Base-by-base conservation (phyloP, 768 basidiomycete species). In the Trametes punicea region DNA sequence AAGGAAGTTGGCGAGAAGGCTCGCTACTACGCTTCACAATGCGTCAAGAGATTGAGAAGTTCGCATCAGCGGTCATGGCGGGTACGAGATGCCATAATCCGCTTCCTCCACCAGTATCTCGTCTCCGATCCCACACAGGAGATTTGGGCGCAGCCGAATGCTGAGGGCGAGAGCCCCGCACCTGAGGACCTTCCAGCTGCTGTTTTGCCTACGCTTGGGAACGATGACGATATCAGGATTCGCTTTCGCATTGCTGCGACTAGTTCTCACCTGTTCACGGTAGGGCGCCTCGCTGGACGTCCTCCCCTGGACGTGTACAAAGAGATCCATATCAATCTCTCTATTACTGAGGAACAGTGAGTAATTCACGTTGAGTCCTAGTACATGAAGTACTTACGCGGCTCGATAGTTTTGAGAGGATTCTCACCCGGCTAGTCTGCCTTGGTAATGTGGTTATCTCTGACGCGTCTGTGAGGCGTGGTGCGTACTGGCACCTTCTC, bases 401-500 rank as follows among this genome's bases (percentile, higher is more conserved):
- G 6, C 23, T n/a, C n/a, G n/a, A 25, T 23, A 55, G 56, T 31
- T 36, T 53, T 21, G 47, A 59, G 9, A 6, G 56, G 33, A 89
- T 90, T 75, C 73, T 89, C 49, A 92, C 87, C 10, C 82, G 86
- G 38, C 76, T 85, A 26, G 74, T 93, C 26, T 82, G 78, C 18
- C 74, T 89, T 13, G 87, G 83, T 25, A 93, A 91, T 70, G 81
- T 87, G 60, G 85, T 91, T 79, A 79, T 97, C 36, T 79, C 83
- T 16, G 88, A 85, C 64, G 87, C 91, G 1, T 79, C 81, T 1
- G 80, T 88, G 20, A 80, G 95, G 25, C 83, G 91, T 15, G 88
- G 85, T 3, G 81, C 93, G 1, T 93, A 96, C 66, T 94, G 88
- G 84, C 88, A 96, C 69, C 67, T 98, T 46, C 73, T 98, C 56